phyloP scores from a whole-genome alignment of 495 filamentous ascomycete species.

The Endocarpon pusillum region DNA sequence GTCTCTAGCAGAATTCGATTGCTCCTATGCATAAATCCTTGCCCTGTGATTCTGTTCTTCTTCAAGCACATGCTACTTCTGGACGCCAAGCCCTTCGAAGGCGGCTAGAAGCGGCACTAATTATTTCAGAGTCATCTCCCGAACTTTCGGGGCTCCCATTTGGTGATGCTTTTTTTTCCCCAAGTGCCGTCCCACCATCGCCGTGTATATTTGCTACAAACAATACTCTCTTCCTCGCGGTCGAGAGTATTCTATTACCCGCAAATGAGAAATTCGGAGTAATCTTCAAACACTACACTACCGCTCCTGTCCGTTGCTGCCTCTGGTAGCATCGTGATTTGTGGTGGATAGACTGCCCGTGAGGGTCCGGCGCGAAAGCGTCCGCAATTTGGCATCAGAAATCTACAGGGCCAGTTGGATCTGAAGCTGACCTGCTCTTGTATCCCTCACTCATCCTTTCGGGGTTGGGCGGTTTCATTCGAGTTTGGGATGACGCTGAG shows the following conservation, averaged over 20 bases:
- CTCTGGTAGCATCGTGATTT: neutral
- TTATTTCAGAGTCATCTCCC: no score
- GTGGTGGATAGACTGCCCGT: conserved; percentile 47
- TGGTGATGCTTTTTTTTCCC: conserved; percentile 28
- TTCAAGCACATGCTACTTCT: no score
- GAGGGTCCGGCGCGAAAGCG: conserved; percentile 90
- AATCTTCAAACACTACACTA: conserved; percentile 56
- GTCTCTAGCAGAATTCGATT: no score
- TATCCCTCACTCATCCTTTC: conserved; percentile 14
- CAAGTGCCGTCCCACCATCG: conserved; percentile 89
- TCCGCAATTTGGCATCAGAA: conserved; percentile 98
- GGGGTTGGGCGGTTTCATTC: conserved; percentile 16
- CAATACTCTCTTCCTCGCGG: conserved; percentile 21
- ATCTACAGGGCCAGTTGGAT: conserved; percentile 47
- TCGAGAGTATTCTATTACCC: conserved; percentile 7
- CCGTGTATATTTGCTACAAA: conserved; percentile 99
- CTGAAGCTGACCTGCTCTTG: no score
- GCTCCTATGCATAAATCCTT: no score
- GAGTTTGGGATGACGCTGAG: conserved; percentile 15
- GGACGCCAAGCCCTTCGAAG: no score
- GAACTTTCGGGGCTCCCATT: no score
- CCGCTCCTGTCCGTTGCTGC: conserved; percentile 6
- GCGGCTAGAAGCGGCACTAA: no score
- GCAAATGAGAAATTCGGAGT: conserved; percentile 99
- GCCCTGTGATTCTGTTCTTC: no score